Base-by-base conservation (phyloP, 306 rosid genomes). In the Quillaja saponaria region DNA sequence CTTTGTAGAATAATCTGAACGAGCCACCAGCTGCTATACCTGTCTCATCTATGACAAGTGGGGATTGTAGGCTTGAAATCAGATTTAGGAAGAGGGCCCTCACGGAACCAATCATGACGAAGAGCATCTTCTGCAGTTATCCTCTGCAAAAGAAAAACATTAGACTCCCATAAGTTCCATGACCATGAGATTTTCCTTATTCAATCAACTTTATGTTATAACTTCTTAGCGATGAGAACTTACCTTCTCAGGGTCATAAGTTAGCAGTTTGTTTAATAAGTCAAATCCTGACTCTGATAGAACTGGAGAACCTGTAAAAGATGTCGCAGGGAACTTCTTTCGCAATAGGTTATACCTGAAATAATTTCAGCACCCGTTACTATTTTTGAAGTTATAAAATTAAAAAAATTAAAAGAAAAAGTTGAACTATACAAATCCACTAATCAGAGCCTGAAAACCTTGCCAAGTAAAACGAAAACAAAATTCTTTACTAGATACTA, bases 81-180 rank as follows among this genome's bases (percentile, higher is more conserved):
- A 45, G 80, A 70, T 64, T 75, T 83, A 10, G 95, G 95, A 72
- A 79, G 86, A 10, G 94, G 95, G 46, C 68, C 83, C 72, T 92
- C 96, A 5, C 7, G 55, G 52, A 94, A 94, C 99, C 99, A 94
- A 62, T 74, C 83, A 79, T 94, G 99, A 53, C 54, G 76, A 10
- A 94, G 95, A 59, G 99, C 97, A 49, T 35, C 95, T 69, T 78
- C 90, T 0, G 83, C 97, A 39, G 87, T 67, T 56, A 94, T 86
- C 79, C 99, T 84, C 97, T 90, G 78, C 56, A 74, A 61, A 38
- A 47, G 54, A 45, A 34, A 37, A 4, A 8, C 8, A n/a, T 7
- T n/a, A 57, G 66, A 19, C 4, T 6, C 12, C 25, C 49, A 13
- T 35, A 54, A 57, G 46, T 58, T 28, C 55, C 64, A 11, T 13